These are phyloP conservation scores for Acanthamoeba culbertsoni DNA, from an alignment of 208 protist genomes.

Conservation along the genomic window DNA sequence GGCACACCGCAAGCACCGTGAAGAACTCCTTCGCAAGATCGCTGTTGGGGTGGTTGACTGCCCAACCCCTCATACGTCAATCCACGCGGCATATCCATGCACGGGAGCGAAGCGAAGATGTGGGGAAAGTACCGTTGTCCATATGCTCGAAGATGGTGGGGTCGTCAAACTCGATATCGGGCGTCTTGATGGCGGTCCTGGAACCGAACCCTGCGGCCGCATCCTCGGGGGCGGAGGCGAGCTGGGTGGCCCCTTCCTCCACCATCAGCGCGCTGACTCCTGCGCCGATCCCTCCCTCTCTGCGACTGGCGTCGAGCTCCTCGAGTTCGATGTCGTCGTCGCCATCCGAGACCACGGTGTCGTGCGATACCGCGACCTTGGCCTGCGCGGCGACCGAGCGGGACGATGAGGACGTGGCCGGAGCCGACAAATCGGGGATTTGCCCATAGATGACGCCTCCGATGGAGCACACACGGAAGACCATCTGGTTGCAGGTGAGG, in stretches of 20 bases:
- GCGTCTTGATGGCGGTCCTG: not conserved
- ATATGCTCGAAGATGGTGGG: constrained; percentile 39
- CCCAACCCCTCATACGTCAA: not conserved
- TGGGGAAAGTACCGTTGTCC: not conserved
- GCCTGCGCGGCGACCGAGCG: not conserved
- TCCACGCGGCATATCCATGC: not conserved
- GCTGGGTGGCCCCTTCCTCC: not conserved
- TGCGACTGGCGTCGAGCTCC: not conserved
- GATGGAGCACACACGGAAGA: constrained; percentile 81
- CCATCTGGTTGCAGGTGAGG: constrained; percentile 89
- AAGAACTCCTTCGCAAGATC: not conserved
- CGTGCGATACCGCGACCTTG: not conserved
- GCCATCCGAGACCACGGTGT: not conserved
- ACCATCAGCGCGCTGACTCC: not conserved
- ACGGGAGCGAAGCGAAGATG: not conserved
- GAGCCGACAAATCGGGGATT: not conserved
- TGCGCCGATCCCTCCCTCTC: not conserved
- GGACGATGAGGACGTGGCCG: not conserved
- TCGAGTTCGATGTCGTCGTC: not conserved
- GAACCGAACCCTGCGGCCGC: not conserved
- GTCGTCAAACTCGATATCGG: constrained; percentile 13
- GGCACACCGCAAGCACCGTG: constrained; percentile 64
- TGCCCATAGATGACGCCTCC: constrained; percentile 68
- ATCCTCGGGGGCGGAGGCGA: not conserved
- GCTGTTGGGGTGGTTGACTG: not conserved